These are phyloP conservation scores for Ophiostoma himal-ulmi DNA, from an alignment of 2,329 filamentous ascomycete genomes.

Conservation along the genomic window DNA sequence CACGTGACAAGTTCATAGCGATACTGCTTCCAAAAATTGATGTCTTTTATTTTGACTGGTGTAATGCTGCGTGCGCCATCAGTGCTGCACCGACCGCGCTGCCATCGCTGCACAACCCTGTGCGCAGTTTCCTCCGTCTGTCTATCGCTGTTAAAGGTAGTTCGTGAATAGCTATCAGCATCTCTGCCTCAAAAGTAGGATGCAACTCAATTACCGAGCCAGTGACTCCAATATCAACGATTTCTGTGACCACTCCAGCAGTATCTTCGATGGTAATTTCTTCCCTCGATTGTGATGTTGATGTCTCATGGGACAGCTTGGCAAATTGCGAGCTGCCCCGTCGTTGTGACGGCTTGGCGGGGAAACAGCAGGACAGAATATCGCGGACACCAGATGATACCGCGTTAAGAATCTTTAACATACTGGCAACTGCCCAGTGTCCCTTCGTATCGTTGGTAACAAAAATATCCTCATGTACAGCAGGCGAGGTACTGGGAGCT, in stretches of 20 bases:
- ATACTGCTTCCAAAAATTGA: no score
- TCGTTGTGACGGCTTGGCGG: background rate
- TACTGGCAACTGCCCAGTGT: background rate
- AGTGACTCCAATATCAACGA: slow-evolving; percentile 81
- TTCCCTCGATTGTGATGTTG: background rate
- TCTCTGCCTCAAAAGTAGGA: slow-evolving; percentile 80
- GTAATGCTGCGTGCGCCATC: slow-evolving; percentile 66
- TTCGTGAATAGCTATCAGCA: slow-evolving; percentile 71
- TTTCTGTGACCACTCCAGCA: background rate
- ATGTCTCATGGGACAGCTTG: background rate
- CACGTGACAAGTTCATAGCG: no score
- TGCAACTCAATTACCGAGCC: slow-evolving; percentile 93
- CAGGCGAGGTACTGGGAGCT: background rate
- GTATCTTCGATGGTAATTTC: no score
- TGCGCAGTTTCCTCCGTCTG: slow-evolving; percentile 72
- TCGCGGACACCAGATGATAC: background rate
- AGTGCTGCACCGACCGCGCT: slow-evolving; percentile 87
- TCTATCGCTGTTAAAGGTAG: slow-evolving; percentile 68
- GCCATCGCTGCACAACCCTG: slow-evolving; percentile 93
- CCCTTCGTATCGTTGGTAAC: no score
- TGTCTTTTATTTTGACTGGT: background rate
- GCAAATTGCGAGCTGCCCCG: no score
- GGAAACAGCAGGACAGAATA: background rate
- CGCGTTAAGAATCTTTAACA: background rate
- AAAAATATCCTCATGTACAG: background rate